phyloP scores from a whole-genome alignment of 2,329 filamentous ascomycete genomes.

The Talaromyces amestolkiae region DNA sequence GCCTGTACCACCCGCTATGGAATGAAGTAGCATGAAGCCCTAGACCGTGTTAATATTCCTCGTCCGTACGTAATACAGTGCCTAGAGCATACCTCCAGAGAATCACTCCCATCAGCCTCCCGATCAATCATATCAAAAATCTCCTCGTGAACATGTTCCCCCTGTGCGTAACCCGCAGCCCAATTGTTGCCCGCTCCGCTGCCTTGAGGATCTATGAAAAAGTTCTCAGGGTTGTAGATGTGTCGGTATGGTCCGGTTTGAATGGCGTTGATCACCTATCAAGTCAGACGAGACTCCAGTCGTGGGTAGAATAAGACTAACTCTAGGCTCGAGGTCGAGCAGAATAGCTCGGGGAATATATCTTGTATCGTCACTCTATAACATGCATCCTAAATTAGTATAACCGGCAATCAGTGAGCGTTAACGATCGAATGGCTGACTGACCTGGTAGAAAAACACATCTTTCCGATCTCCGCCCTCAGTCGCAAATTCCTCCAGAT shows the following conservation, averaged over 20 bases:
- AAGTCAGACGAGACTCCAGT: not conserved
- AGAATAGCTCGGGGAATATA: conserved; percentile 97
- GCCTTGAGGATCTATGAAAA: conserved; percentile 92
- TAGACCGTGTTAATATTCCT: conserved; percentile 32
- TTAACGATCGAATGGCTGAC: not conserved
- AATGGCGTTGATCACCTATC: conserved; percentile 82
- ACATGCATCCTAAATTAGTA: not conserved
- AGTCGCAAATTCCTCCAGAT: conserved; percentile 94
- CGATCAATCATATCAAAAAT: conserved; percentile 99
- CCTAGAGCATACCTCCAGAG: conserved; percentile 67
- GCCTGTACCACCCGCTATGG: conserved; percentile 93
- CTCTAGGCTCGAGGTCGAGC: conserved; percentile 89
- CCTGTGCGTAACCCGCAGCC: conserved; percentile 93
- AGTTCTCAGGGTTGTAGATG: conserved; percentile 99
- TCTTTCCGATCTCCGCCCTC: conserved; percentile 98
- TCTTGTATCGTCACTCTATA: conserved; percentile 88
- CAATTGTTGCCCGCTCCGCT: conserved; percentile 96
- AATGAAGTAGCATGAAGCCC: conserved; percentile 98
- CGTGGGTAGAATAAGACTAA: conserved; percentile 40
- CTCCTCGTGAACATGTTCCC: conserved; percentile 88
- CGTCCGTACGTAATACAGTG: not conserved
- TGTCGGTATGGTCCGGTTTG: conserved; percentile 94
- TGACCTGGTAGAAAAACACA: conserved; percentile 90
- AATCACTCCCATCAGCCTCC: conserved; percentile 96
- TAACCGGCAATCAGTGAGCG: not conserved